Percentiles rank a stretch among this genome's conserved stretches.
phyloP scores from a whole-genome alignment of 2,329 filamentous ascomycete species.

The Shiraia bambusicola region DNA sequence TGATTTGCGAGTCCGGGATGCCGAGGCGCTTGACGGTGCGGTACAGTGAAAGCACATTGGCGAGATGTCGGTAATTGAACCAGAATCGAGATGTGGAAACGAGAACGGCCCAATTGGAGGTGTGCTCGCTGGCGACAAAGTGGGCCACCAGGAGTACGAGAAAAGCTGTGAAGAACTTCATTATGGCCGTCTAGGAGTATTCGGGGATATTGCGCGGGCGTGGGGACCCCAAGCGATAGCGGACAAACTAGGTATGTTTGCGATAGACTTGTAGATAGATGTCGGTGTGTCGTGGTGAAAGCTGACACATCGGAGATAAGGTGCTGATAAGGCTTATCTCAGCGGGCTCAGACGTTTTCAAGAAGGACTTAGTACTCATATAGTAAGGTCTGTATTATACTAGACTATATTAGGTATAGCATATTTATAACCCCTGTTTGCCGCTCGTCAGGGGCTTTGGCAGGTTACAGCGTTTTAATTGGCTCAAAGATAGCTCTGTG shows the following conservation, averaged over 20 bases:
- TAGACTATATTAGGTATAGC: no score
- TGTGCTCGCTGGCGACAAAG: constrained; percentile 70
- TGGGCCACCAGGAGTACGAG: constrained; percentile 35
- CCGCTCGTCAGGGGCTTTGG: no score
- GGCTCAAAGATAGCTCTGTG: no score
- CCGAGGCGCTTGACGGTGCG: constrained; percentile 96
- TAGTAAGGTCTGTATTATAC: no score
- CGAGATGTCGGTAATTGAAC: constrained; percentile 99
- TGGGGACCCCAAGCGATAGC: no score
- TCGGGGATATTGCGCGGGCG: neutral
- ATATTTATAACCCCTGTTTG: no score
- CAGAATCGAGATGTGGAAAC: constrained; percentile 98
- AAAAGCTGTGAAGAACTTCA: constrained; percentile 31
- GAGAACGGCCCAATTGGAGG: constrained; percentile 98
- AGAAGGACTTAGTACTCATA: no score
- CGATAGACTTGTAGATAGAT: constrained; percentile 23
- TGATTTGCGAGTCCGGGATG: constrained; percentile 98
- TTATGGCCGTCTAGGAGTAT: constrained; percentile 2
- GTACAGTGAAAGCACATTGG: constrained; percentile 96
- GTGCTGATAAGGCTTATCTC: constrained; percentile 9
- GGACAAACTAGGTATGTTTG: constrained; percentile 2
- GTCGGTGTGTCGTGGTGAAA: constrained; percentile 22
- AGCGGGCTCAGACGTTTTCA: no score
- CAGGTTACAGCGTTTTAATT: no score
- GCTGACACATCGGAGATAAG: constrained; percentile 39